phyloP scores from a whole-genome alignment of 495 filamentous ascomycete genomes.

The Aspergillus mulundensis region DNA sequence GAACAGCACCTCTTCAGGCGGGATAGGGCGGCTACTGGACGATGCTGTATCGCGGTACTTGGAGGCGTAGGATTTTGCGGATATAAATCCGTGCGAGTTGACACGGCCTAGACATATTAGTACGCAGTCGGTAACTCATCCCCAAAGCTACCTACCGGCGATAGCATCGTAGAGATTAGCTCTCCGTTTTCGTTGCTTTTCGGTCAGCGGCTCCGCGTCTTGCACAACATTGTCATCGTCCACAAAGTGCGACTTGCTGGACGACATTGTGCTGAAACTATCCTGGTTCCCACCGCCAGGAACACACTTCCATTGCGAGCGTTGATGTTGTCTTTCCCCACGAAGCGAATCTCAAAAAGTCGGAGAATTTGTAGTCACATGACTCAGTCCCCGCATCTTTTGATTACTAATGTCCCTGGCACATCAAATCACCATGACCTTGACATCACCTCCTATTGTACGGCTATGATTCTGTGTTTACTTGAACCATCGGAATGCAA shows the following conservation, averaged over 20 bases:
- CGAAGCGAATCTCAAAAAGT: not conserved
- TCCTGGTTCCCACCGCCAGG: not conserved
- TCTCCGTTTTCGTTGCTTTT: conserved; percentile 24
- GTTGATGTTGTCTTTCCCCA: not conserved
- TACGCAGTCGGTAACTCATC: not conserved
- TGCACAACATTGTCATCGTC: conserved; percentile 1
- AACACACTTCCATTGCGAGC: not conserved
- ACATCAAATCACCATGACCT: no score
- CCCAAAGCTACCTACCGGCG: conserved; percentile 51
- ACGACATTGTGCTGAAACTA: not conserved
- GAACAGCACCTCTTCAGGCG: conserved; percentile 76
- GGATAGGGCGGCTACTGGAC: conserved; percentile 46
- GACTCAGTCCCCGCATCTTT: no score
- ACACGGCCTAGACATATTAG: conserved; percentile 45
- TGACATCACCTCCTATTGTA: no score
- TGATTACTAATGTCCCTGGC: no score
- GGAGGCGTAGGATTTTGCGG: conserved; percentile 30
- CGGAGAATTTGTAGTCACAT: not conserved
- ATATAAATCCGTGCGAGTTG: conserved; percentile 40
- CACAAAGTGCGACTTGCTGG: not conserved
- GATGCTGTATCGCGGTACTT: conserved; percentile 50
- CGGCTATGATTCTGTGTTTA: no score
- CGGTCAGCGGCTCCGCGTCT: conserved; percentile 4
- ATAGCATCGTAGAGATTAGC: conserved; percentile 75
- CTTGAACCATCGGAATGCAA: no score